phyloP scores from a whole-genome alignment of 495 filamentous ascomycete genomes.

The Jackrogersella multiformis region DNA sequence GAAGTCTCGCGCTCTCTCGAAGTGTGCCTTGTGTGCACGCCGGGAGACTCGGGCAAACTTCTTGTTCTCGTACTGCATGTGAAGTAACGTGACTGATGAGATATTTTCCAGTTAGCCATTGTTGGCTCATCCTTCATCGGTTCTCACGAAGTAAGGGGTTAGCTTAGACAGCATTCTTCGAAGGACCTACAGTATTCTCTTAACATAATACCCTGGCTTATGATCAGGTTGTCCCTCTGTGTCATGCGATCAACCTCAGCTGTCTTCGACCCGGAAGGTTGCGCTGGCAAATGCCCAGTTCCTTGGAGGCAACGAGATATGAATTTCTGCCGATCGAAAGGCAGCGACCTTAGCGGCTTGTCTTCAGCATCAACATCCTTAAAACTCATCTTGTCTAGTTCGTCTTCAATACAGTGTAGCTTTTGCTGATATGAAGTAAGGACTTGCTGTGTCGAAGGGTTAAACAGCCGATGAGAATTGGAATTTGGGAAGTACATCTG shows the following conservation, averaged over 20 bases:
- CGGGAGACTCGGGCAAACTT: constrained; percentile 15
- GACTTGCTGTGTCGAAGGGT: background rate
- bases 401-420: constrained; percentile 17
- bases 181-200: constrained; percentile 18
- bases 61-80: background rate
- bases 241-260: constrained; percentile 1
- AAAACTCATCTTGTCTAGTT: constrained; percentile 27
- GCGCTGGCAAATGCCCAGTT: constrained; percentile 6
- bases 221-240: constrained; percentile 19
- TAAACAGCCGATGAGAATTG: constrained; percentile 13
- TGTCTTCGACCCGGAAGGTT: background rate
- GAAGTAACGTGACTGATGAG: constrained; percentile 3
- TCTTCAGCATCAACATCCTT: constrained; percentile 1
- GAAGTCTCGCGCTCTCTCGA: background rate
- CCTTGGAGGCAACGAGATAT: constrained; percentile 16
- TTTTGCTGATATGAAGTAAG: constrained; percentile 24
- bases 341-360: background rate
- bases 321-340: constrained; percentile 23
- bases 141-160: background rate
- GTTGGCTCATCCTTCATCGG: background rate
- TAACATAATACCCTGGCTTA: background rate
- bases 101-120: background rate
- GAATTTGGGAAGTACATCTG: constrained; percentile 15
- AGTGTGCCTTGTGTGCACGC: constrained; percentile 19
- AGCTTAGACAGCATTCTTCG: background rate